These are phyloP conservation scores for Rauvolfia tetraphylla DNA, from an alignment of 257 asterid genomes.

Conservation along the genomic window DNA sequence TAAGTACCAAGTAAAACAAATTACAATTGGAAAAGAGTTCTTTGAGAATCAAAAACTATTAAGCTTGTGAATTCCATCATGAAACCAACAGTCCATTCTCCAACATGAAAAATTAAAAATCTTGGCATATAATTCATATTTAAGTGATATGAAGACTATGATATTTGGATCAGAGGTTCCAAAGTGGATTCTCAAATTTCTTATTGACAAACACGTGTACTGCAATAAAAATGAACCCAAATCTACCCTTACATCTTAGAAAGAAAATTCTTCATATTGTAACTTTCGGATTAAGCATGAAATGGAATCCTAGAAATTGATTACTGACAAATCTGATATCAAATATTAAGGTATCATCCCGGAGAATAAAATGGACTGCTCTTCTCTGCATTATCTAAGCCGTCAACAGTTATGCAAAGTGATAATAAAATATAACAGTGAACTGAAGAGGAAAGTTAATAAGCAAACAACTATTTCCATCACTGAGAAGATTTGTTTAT, in stretches of 20 bases:
- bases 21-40: not conserved
- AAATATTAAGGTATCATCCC: not conserved
- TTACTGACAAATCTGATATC: not conserved
- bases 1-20: not conserved
- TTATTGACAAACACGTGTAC: not conserved
- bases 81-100: not conserved
- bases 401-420: not conserved
- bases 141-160: not conserved
- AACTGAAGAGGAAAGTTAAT: not conserved
- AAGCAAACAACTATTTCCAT: slow-evolving; percentile 3
- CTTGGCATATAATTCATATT: not conserved
- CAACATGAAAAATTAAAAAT: not conserved
- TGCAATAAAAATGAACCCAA: not conserved
- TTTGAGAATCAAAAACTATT: not conserved
- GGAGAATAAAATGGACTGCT: too few species aligned
- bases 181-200: not conserved
- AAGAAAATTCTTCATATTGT: not conserved
- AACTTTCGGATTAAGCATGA: not conserved
- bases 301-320: not conserved
- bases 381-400: not conserved
- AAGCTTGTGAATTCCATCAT: not conserved
- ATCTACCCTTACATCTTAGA: too few species aligned
- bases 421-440: not conserved
- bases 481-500: not conserved
- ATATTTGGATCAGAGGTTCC: not conserved